Percentiles rank a stretch among this genome's conserved stretches.
Conservation (phyloP, 495 filamentous ascomycete genomes). For the Sporormia fimetaria region DNA sequence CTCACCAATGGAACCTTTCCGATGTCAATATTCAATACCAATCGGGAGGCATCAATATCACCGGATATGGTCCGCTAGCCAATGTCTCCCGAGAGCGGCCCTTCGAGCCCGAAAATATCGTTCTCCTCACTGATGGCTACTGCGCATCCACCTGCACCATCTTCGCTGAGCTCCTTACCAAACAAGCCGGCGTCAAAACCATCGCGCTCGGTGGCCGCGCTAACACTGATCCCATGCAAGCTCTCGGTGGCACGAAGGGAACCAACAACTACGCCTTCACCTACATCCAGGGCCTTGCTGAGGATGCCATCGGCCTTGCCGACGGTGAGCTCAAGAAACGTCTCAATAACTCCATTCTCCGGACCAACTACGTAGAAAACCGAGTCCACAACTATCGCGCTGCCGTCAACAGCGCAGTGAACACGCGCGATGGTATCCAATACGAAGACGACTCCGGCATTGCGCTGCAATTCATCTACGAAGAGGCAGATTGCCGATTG, state of each 20-base stretch:
- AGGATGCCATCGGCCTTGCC: constrained; percentile 1
- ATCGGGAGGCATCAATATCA: constrained; percentile 27
- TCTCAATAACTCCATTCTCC: constrained; percentile 5
- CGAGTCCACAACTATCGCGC: constrained; percentile 9
- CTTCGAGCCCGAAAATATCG: constrained; percentile 28
- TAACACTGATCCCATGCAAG: constrained; percentile 47
- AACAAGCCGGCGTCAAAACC: constrained; percentile 46
- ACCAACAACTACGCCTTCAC: constrained; percentile 18
- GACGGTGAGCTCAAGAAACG: not conserved
- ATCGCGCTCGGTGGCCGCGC: constrained; percentile 53
- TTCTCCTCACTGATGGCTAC: constrained; percentile 42
- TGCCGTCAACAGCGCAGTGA: constrained; percentile 13
- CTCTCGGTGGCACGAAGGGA: constrained; percentile 50
- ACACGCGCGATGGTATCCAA: constrained; percentile 28
- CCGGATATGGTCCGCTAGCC: constrained; percentile 23
- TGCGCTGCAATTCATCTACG: constrained; percentile 32
- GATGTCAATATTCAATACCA: constrained; percentile 7
- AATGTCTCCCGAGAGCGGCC: constrained; percentile 32
- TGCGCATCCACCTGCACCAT: constrained; percentile 56
- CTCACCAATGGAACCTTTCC: constrained; percentile 22
- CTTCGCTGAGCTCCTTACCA: constrained; percentile 45
- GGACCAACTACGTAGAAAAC: not conserved
- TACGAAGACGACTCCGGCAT: constrained; percentile 22
- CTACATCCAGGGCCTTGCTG: constrained; percentile 16
- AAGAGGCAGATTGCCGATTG: constrained; percentile 31